A percentile compares a stretch with the other conserved stretches of the same genome.
Evolutionary conservation across 2,329 filamentous ascomycete genomes (phyloP).

Genomic region (Emmonsiellopsis sp.): DNA sequence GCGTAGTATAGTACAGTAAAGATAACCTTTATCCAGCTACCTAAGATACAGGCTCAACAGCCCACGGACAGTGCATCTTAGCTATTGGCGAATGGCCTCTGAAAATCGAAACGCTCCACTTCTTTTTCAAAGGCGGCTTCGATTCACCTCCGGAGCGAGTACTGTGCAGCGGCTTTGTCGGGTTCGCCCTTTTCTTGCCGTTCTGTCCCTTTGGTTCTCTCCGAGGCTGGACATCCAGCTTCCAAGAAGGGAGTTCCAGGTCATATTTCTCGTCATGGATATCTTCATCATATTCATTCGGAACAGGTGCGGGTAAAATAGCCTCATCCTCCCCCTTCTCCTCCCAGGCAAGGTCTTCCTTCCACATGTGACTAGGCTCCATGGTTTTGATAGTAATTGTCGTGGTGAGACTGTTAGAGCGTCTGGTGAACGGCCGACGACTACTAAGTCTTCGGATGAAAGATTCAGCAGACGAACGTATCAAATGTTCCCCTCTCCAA

Average conservation of each 20-base stretch:
- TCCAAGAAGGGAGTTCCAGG: not conserved
- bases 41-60: not conserved
- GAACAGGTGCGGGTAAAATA: not conserved
- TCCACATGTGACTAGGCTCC: conserved; percentile 4
- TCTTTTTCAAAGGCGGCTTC: conserved; percentile 8
- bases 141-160: not conserved
- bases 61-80: not conserved
- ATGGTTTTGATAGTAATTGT: conserved; percentile 10
- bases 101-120: conserved; percentile 12
- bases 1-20: too few species aligned
- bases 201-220: not conserved
- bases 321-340: conserved; percentile 1
- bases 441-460: conserved; percentile 84
- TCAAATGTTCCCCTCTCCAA: conserved; percentile 59
- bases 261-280: not conserved
- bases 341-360: conserved; percentile 4
- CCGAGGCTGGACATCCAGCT: not conserved
- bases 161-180: not conserved
- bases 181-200: not conserved
- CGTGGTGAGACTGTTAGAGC: conserved; percentile 50
- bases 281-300: not conserved
- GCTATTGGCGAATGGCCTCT: conserved; percentile 1
- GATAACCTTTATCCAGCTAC: too few species aligned
- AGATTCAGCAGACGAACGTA: conserved; percentile 70
- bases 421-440: conserved; percentile 64